Conservation (phyloP, 345 rosid genomes). For the Stellera chamaejasme region DNA sequence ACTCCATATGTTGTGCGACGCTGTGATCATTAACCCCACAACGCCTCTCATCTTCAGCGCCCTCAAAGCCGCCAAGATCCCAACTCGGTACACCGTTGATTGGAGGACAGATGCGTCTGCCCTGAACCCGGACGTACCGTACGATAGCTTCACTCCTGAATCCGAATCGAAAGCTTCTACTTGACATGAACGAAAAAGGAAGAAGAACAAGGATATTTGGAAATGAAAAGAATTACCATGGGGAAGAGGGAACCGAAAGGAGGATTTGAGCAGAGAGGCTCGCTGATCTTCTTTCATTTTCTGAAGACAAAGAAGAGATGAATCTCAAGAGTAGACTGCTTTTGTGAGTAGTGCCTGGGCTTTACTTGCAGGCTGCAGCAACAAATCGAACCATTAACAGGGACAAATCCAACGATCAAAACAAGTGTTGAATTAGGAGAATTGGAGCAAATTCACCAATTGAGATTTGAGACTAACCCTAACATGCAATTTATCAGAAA, state of each 20-base stretch:
- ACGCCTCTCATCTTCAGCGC: constrained; percentile 58
- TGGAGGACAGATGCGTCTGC: constrained; percentile 64
- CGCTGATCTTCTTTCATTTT: constrained; percentile 55
- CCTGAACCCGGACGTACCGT: constrained; percentile 90
- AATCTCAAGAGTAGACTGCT: no score
- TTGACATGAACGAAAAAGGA: background rate
- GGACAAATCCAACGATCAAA: no score
- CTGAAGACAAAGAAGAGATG: background rate
- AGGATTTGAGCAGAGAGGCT: constrained; percentile 39
- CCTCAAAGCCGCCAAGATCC: constrained; percentile 77
- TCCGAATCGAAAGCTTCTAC: background rate
- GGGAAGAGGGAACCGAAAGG: constrained; percentile 48
- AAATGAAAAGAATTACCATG: constrained; percentile 22
- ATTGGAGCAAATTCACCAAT: no score
- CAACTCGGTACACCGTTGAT: constrained; percentile 70
- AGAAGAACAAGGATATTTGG: background rate
- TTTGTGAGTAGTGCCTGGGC: no score
- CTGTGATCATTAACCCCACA: constrained; percentile 90
- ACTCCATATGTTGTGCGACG: constrained; percentile 74
- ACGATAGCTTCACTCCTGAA: constrained; percentile 55
- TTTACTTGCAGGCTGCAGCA: no score
- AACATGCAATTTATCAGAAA: no score
- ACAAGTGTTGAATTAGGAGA: no score
- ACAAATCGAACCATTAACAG: no score
- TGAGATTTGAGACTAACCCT: no score